Base-by-base conservation (phyloP, 2,329 filamentous ascomycete species). In the Huntiella moniliformis region DNA sequence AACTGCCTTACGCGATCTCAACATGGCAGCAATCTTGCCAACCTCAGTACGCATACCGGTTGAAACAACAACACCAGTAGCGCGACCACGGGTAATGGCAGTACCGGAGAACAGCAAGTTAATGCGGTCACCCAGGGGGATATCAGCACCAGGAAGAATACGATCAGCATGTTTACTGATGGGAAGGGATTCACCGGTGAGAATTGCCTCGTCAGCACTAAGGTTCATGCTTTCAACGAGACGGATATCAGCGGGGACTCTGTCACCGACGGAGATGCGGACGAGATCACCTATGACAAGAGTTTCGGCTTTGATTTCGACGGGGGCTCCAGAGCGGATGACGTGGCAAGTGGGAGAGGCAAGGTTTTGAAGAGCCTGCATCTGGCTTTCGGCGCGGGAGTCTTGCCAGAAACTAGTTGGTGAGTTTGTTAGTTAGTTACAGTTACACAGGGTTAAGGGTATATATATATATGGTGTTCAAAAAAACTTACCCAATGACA, bases 1-100 rank as follows among this genome's bases (percentile, higher is more conserved):
- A 54, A 60, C 68, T 57, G 56, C 65, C 58, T 65, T 69, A 54
- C 63, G 69, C 47, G 68, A 64, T 45, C 77, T 74, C 38, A 87
- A 67, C 52, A 81, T 68, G 46, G 68, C 70, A n/a, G 82, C 80
- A 54, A 86, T 84, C 55, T 75, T 75, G 54, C 82, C 82, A 45
- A 86, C 77, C 59, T 84, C 77, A 16, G 81, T 86, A 49, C 69
- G 60, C 78, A 84, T 82, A 38, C 74, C 79, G n/a, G 74, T 81
- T 28, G 73, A 69, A 43, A 77, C 70, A 41, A 83, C 78, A 45
- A 84, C 71, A 49, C 79, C 79, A 10, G 66, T 75, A 41, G 73
- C 79, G 48, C 79, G 73, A 42, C 80, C 79, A 50, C 77, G 74
- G 3, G 77, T 81, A 54, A 84, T 70, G n/a, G 74, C 79, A 51